A percentile compares a stretch with the other conserved stretches of the same genome.
Evolutionary conservation across 805 yeast species (phyloP).

Genomic region (Blastobotrys muscicola): DNA sequence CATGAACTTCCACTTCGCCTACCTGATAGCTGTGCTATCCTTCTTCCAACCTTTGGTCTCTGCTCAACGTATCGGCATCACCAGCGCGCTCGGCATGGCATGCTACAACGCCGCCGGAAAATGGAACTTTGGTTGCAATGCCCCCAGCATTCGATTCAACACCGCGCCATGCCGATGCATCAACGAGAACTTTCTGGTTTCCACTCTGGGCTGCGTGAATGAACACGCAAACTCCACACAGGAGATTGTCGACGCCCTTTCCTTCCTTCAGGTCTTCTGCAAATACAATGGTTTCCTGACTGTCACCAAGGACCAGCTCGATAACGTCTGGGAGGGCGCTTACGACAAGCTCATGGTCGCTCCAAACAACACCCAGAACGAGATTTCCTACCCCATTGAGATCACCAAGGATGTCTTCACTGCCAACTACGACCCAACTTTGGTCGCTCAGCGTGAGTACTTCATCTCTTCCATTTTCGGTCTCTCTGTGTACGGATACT

Average conservation of each 20-base stretch:
- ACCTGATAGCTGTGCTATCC: neutral
- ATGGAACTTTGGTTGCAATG: conserved; percentile 24
- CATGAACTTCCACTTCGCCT: no score
- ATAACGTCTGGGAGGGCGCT: conserved; percentile 21
- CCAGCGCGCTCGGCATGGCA: conserved; percentile 23
- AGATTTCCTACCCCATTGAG: no score
- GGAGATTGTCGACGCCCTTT: conserved; percentile 19
- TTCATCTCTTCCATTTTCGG: conserved; percentile 6
- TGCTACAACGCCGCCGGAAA: conserved; percentile 26
- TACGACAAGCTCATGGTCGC: conserved; percentile 22
- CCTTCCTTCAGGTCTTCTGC: conserved; percentile 22
- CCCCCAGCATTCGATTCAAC: neutral
- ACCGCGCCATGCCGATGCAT: conserved; percentile 21
- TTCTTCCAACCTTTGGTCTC: neutral
- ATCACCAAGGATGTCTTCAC: no score
- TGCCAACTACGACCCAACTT: neutral
- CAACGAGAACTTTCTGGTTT: conserved; percentile 22
- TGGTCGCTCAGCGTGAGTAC: conserved; percentile 4
- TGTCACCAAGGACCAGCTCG: conserved; percentile 18
- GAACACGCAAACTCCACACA: conserved; percentile 15
- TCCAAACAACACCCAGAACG: conserved; percentile 5
- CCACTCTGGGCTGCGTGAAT: conserved; percentile 23
- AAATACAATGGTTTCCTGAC: conserved; percentile 22
- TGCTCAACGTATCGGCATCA: conserved; percentile 26
- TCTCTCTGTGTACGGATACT: conserved; percentile 20